Evolutionary conservation across 805 yeast species (phyloP), one percentile per base, ranked within the genome.

Genomic region (Lipomyces anomalus): DNA sequence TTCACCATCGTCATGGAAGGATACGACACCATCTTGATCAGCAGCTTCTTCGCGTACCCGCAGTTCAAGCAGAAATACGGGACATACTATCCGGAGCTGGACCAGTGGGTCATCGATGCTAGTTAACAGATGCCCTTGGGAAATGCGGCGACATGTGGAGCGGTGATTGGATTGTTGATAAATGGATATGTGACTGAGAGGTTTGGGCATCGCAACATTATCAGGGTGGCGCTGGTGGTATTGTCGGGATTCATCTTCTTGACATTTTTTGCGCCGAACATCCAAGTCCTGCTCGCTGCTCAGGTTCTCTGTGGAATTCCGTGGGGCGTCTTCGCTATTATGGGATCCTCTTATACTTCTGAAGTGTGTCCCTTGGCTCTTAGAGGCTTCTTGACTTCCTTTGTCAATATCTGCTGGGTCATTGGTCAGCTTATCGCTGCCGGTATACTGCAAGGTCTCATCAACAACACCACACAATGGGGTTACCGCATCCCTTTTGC

Each of bases 401-500:
- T 65, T 47, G 70, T 70, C 47, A 75, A 75, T 58, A 54, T 72
- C 41, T 72, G 78, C 54, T 76, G 78, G 78, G 72, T 71, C 26
- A 58, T 73, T 50, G 84, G 84, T 33, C 82, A 78, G 56, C 66
- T 79, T 33, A 62, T 78, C 44, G 68, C 77, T 6, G 62, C 77
- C 7, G 79, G 82, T 46, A 73, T 79, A 16, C 62, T 69, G 53
- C 67, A 67, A 51, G 75, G 67, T 39, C 59, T 61, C 38, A 47
- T 49, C 52, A 34, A 44, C 22, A 50, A 54, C 44, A 42, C 49
- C 1, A 57, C 64, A 26, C 56, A 66, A 16, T 55, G 68, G 65
- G 72, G 78, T 5, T 79, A 75, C 60, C 65, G 69, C 46, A 66
- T 75, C 28, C 82, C 83, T 6, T 76, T 74, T 58, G 80, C 76